Evolutionary conservation across 768 basidiomycete genomes (phyloP).

Genomic region (Xerocomellus intermedius): DNA sequence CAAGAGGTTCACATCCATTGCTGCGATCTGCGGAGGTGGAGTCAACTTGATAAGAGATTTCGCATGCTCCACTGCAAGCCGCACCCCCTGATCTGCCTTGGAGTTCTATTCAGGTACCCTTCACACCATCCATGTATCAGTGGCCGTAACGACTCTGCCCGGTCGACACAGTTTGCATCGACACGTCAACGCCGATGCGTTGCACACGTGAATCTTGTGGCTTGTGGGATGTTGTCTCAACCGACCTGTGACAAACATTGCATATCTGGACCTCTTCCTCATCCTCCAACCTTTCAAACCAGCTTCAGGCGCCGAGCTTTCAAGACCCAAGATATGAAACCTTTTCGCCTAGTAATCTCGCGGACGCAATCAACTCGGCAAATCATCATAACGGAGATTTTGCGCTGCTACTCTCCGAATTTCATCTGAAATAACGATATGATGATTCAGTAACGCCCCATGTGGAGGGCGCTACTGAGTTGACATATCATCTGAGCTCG

Average conservation of each 20-base stretch:
- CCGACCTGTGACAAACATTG: neutral
- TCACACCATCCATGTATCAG: neutral
- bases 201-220: neutral
- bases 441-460: neutral
- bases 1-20: neutral
- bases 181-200: neutral
- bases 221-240: neutral
- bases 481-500: neutral
- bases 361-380: neutral
- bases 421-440: neutral
- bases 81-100: neutral
- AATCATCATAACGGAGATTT: neutral
- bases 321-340: neutral
- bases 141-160: neutral
- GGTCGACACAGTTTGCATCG: neutral
- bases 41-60: conserved; percentile 4
- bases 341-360: neutral
- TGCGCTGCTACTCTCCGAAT: neutral
- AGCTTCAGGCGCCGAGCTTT: no score
- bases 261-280: neutral
- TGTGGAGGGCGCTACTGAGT: neutral
- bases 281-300: neutral
- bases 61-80: neutral
- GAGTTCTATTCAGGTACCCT: neutral
- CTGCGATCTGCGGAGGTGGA: neutral